Evolutionary conservation across 176 grass and related monocot species (phyloP), one percentile per base, ranked within the genome.

Genomic region (Phyllostachys edulis): DNA sequence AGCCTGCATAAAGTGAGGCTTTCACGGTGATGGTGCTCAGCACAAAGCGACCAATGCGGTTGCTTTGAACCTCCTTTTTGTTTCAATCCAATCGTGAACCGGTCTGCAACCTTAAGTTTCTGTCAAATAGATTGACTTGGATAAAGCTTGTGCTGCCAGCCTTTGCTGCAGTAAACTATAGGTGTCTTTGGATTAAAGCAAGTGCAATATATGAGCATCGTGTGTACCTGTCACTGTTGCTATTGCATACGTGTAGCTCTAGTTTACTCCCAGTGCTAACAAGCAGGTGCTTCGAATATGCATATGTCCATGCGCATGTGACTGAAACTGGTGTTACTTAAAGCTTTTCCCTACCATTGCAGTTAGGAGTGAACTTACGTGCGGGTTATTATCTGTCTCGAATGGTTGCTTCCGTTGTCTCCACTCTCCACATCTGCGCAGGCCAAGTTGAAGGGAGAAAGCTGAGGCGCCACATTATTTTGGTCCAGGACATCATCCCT

Each of bases 1-100:
- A 76, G 65, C 12, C 75, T 85, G 62, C 11, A 59, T 18, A 85
- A 77, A 77, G 83, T 20, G 6, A 29, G 26, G 37, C 71, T 55
- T 72, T 55, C 14, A 57, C 2, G 36, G 49, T 78, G 11, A n/a
- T 38, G 40, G 38, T 49, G 75, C 63, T 79, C 63, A 62, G 39
- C 52, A 11, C 20, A 78, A 63, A 54, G 71, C 27, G n/a, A 71
- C 73, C 49, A 40, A 59, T 74, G 73, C 20, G 52, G 18, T 76
- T 38, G 52, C 32, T 59, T 40, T 55, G 50, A 55, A 55, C 73
- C 73, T 46, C 10, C 68, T 24, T 76, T 78, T 45, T 17, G 56
- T 29, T 26, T 45, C 56, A 24, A 37, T 26, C 37, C 56, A 71
- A 68, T 54, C 12, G 61, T n/a, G 40, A 73, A 27, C n/a, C 42